These are phyloP conservation scores for Moniliella sp. DNA, from an alignment of 1,284 basidiomycete genomes.

Conservation along the genomic window DNA sequence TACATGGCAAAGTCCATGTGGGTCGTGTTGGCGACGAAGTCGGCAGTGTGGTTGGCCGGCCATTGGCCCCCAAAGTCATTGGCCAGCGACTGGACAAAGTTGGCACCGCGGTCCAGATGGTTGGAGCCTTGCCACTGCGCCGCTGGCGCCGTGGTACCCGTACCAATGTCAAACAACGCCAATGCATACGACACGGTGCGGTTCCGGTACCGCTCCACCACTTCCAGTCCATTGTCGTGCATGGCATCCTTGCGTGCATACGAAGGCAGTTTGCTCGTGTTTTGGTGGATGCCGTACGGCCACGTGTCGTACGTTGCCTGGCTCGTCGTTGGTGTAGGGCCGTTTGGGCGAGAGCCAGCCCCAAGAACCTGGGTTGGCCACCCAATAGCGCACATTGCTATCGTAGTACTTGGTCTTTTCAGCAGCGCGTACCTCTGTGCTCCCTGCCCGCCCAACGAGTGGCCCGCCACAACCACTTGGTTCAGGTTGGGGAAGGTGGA, in stretches of 20 bases:
- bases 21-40: slow-evolving; percentile 17
- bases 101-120: slow-evolving; percentile 15
- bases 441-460: slow-evolving; percentile 26
- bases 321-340: slow-evolving; percentile 4
- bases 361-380: too few species aligned
- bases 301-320: slow-evolving; percentile 8
- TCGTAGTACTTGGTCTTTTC: slow-evolving; percentile 8
- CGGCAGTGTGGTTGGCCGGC: slow-evolving; percentile 13
- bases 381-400: slow-evolving; percentile 11
- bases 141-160: slow-evolving; percentile 18
- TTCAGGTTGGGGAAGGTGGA: slow-evolving; percentile 13
- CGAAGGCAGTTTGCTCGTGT: slow-evolving; percentile 6
- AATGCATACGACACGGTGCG: slow-evolving; percentile 19
- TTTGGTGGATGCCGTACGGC: slow-evolving; percentile 13
- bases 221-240: slow-evolving; percentile 4
- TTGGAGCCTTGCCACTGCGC: slow-evolving; percentile 17
- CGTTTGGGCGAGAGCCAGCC: slow-evolving; percentile 15
- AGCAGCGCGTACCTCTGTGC: slow-evolving; percentile 17
- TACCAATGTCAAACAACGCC: slow-evolving; percentile 22
- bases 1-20: slow-evolving; percentile 23
- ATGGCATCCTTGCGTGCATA: slow-evolving; percentile 15
- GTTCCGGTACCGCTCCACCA: slow-evolving; percentile 8
- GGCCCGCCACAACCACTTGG: slow-evolving; percentile 15
- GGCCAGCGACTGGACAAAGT: slow-evolving; percentile 9
- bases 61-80: slow-evolving; percentile 3